phyloP scores from a whole-genome alignment of 2,329 filamentous ascomycete genomes.

The Pseudocercospora macadamiae region DNA sequence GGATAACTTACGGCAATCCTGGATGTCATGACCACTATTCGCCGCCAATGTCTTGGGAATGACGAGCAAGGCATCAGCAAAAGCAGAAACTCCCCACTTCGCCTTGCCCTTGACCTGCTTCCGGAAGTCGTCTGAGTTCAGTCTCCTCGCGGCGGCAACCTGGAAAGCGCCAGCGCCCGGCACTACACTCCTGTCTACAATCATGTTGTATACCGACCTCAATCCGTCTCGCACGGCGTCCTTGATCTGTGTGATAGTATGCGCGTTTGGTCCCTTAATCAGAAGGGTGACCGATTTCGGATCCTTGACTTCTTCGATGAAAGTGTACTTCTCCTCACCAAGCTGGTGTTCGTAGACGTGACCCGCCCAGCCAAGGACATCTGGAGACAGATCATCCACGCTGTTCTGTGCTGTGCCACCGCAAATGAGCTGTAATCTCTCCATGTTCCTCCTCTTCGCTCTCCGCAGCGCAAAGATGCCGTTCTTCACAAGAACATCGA shows the following conservation, averaged over 20 bases:
- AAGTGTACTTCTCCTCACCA: constrained; percentile 98
- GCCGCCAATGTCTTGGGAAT: constrained; percentile 97
- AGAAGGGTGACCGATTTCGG: constrained; percentile 96
- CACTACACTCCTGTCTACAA: constrained; percentile 95
- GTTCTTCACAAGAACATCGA: constrained; percentile 97
- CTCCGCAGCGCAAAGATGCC: constrained; percentile 91
- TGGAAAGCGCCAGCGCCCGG: constrained; percentile 96
- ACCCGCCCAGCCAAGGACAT: constrained; percentile 92
- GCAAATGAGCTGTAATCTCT: constrained; percentile 91
- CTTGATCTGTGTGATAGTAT: constrained; percentile 95
- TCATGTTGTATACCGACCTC: constrained; percentile 98
- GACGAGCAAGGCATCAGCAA: constrained; percentile 89
- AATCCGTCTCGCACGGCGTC: constrained; percentile 95
- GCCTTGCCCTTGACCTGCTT: constrained; percentile 97
- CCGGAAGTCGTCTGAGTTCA: constrained; percentile 82
- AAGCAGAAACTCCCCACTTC: constrained; percentile 92
- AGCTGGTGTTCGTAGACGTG: constrained; percentile 96
- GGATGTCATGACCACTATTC: constrained; percentile 94
- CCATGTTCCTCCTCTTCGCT: constrained; percentile 99
- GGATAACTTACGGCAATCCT: constrained; percentile 77
- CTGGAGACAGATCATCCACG: constrained; percentile 86
- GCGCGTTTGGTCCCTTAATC: constrained; percentile 96
- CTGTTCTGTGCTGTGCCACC: constrained; percentile 93
- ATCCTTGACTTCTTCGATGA: constrained; percentile 97
- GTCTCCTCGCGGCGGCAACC: constrained; percentile 83